phyloP scores from a whole-genome alignment of 768 basidiomycete species.

The Phylloporus rhodoxanthus region DNA sequence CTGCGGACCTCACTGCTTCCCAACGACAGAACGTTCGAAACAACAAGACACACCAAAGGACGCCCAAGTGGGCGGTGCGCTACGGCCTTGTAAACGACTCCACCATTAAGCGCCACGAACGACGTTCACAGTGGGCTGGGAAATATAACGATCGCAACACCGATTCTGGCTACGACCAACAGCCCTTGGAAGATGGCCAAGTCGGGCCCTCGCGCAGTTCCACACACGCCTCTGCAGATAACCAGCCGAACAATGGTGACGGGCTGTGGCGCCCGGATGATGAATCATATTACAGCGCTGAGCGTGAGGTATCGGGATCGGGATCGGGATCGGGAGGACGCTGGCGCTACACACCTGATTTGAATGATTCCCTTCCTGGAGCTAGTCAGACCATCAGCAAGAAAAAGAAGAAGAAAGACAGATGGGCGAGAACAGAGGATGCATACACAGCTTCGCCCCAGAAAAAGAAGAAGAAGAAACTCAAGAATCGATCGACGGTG shows the following conservation, averaged over 20 bases:
- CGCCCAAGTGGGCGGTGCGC: slow-evolving; percentile 92
- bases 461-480: slow-evolving; percentile 64
- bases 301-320: slow-evolving; percentile 31
- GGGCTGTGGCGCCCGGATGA: slow-evolving; percentile 73
- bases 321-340: slow-evolving; percentile 40
- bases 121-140: slow-evolving; percentile 80
- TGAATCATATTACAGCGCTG: slow-evolving; percentile 62
- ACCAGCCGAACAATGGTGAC: slow-evolving; percentile 30
- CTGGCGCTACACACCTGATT: slow-evolving; percentile 86
- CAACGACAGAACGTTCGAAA: slow-evolving; percentile 78
- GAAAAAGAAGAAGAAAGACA: slow-evolving; percentile 78
- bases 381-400: slow-evolving; percentile 38
- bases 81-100: slow-evolving; percentile 84
- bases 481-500: slow-evolving; percentile 40
- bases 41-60: slow-evolving; percentile 86
- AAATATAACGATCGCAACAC: slow-evolving; percentile 81
- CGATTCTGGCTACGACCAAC: slow-evolving; percentile 62
- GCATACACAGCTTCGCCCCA: slow-evolving; percentile 51
- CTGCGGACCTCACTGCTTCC: slow-evolving; percentile 5
- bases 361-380: slow-evolving; percentile 50
- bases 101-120: slow-evolving; percentile 70
- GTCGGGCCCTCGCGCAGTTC: slow-evolving; percentile 24
- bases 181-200: slow-evolving; percentile 77
- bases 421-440: slow-evolving; percentile 84
- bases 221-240: slow-evolving; percentile 10